A percentile compares a stretch with the other conserved stretches of the same genome.
These are phyloP conservation scores for Raphanus sativus DNA, from an alignment of 345 rosid species.

Conservation along the genomic window DNA sequence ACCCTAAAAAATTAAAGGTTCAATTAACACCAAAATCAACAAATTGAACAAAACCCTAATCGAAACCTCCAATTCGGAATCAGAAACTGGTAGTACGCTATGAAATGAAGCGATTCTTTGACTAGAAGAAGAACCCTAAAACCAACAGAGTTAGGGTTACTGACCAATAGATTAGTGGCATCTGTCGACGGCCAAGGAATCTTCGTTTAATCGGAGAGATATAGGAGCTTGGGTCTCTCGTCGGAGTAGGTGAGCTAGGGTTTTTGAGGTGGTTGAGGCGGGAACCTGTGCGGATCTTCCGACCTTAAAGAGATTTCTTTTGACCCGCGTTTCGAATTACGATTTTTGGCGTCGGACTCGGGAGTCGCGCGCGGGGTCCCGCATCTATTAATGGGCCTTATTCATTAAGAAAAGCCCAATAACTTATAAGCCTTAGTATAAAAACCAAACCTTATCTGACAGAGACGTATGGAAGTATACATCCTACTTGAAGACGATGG, in stretches of 20 bases:
- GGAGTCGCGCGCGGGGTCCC: conserved; percentile 28
- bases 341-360: conserved; percentile 30
- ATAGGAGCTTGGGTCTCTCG: not conserved
- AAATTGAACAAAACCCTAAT: conserved; percentile 17
- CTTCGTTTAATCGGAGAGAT: not conserved
- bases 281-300: conserved; percentile 44
- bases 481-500: not conserved
- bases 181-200: conserved; percentile 5
- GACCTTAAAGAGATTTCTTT: conserved; percentile 33
- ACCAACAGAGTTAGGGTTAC: conserved; percentile 1
- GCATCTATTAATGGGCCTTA: not conserved
- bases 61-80: not conserved
- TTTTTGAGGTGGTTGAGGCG: conserved; percentile 44
- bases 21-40: not conserved
- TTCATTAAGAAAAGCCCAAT: not conserved
- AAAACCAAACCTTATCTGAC: not conserved
- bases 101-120: conserved; percentile 4
- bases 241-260: conserved; percentile 3
- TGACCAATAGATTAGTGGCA: conserved; percentile 29
- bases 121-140: conserved; percentile 9
- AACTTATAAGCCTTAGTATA: not conserved
- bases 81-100: not conserved
- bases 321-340: conserved; percentile 44
- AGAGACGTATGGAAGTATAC: not conserved
- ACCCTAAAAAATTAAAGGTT: not conserved